phyloP scores from a whole-genome alignment of 129 eudicot genomes.

The Helianthus tuberosus region DNA sequence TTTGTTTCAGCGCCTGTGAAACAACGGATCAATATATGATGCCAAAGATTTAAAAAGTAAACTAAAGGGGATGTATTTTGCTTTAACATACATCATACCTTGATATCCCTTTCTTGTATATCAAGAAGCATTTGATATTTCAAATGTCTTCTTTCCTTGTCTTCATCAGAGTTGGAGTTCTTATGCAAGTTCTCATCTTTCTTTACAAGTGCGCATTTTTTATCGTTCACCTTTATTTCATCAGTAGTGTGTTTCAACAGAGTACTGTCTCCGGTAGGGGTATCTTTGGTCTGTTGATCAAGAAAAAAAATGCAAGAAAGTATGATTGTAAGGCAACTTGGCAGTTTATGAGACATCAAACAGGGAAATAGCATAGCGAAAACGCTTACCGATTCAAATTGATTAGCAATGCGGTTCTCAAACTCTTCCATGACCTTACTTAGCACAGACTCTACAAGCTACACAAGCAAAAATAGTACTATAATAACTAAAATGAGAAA shows the following conservation, averaged over 20 bases:
- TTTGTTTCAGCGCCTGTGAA: slow-evolving; percentile 72
- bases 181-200: slow-evolving; percentile 33
- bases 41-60: not conserved
- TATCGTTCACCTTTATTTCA: slow-evolving; percentile 33
- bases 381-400: not conserved
- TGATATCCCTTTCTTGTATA: slow-evolving; percentile 65
- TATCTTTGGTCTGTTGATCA: slow-evolving; percentile 3
- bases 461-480: not conserved
- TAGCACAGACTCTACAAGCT: not conserved
- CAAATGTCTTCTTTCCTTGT: slow-evolving; percentile 39
- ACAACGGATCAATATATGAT: slow-evolving; percentile 10
- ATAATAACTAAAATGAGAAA: no score
- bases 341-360: not conserved
- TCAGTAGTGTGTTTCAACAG: not conserved
- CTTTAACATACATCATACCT: slow-evolving; percentile 41
- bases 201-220: slow-evolving; percentile 19
- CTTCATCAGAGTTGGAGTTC: slow-evolving; percentile 41
- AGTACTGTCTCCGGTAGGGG: not conserved
- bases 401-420: not conserved
- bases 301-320: not conserved
- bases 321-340: not conserved
- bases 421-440: slow-evolving; percentile 13
- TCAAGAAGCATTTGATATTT: slow-evolving; percentile 60
- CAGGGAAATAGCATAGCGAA: not conserved
- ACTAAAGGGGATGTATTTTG: slow-evolving; percentile 2